Evolutionary conservation across 163 green algal genomes (phyloP).

Genomic region (Chlamydomonas reinhardtii): DNA sequence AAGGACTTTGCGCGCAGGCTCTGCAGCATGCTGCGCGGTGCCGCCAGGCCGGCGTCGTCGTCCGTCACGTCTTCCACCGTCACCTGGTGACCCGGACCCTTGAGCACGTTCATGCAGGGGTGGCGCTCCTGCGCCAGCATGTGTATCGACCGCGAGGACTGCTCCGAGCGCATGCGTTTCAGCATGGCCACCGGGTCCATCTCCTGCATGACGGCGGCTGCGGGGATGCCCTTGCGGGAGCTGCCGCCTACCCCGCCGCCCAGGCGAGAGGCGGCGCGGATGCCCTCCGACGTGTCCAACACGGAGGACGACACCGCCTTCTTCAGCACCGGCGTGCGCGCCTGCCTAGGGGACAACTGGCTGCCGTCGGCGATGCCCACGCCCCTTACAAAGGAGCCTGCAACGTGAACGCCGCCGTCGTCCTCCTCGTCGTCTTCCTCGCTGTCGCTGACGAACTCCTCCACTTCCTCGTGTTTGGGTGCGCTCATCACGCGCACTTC

Average conservation of each 20-base stretch:
- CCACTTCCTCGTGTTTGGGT: neutral
- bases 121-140: neutral
- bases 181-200: conserved; percentile 11
- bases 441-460: conserved; percentile 23
- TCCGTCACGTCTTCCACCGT: neutral
- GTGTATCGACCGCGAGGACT: neutral
- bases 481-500: neutral
- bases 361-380: neutral
- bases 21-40: neutral
- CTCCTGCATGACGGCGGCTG: neutral
- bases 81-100: neutral
- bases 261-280: neutral
- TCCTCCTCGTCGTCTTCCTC: neutral
- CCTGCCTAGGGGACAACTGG: neutral
- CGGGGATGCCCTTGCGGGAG: too few species aligned
- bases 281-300: neutral
- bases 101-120: neutral
- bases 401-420: too few species aligned
- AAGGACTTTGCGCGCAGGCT: neutral
- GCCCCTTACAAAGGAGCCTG: too few species aligned
- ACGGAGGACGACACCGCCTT: neutral
- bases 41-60: neutral
- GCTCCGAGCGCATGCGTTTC: neutral
- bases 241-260: too few species aligned
- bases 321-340: neutral